These are phyloP conservation scores for Astragalus membranaceus DNA, from an alignment of 306 rosid genomes.

Conservation along the genomic window DNA sequence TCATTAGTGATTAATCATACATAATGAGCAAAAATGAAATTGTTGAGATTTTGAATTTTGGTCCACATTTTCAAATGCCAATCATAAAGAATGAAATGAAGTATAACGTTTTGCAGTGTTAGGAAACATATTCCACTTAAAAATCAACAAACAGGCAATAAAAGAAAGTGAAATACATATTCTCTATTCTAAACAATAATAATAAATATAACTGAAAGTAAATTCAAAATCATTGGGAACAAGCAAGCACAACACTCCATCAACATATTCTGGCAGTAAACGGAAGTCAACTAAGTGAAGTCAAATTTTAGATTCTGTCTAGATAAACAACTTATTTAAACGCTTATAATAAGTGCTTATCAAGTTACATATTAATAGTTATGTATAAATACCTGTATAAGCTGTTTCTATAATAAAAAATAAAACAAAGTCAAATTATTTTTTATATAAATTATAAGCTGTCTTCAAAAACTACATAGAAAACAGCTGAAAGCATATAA, in stretches of 20 bases:
- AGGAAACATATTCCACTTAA: constrained; percentile 5
- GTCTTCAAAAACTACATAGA: no score
- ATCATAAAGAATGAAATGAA: neutral
- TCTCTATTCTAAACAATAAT: neutral
- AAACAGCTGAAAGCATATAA: no score
- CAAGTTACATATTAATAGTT: no score
- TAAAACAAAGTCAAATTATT: no score
- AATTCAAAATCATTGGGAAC: no score
- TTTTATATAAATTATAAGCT: no score
- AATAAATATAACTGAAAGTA: neutral
- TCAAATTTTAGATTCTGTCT: neutral
- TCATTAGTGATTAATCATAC: constrained; percentile 12
- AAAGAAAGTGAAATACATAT: constrained; percentile 6
- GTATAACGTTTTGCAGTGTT: neutral
- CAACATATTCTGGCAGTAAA: constrained; percentile 8
- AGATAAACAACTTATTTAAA: no score
- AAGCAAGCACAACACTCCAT: neutral
- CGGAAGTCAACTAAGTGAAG: neutral
- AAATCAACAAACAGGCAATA: constrained; percentile 15
- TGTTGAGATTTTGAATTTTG: constrained; percentile 7
- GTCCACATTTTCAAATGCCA: constrained; percentile 11
- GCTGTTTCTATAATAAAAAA: no score
- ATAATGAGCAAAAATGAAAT: neutral
- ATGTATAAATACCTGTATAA: no score
- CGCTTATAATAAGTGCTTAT: no score